phyloP scores from a whole-genome alignment of 805 yeast genomes.

The Yamadazyma akitaensis region DNA sequence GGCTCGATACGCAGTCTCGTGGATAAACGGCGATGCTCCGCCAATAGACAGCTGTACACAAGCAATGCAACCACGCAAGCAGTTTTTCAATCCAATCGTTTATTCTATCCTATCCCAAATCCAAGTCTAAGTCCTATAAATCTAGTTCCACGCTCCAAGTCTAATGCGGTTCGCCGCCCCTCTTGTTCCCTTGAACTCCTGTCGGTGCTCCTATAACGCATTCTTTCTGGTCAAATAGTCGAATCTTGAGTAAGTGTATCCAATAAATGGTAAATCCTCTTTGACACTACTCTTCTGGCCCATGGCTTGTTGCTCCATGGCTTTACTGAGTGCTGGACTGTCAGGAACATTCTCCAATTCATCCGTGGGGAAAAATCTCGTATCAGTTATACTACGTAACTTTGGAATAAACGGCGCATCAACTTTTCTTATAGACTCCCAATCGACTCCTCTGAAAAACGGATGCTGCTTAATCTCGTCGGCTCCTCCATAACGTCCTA shows the following conservation, averaged over 20 bases:
- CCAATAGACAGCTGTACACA: too few relatives aligned
- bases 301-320: slow-evolving; percentile 49
- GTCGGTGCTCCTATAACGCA: slow-evolving; percentile 44
- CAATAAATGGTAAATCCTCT: slow-evolving; percentile 95
- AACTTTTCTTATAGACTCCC: slow-evolving; percentile 83
- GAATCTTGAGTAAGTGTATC: slow-evolving; percentile 93
- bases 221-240: slow-evolving; percentile 84
- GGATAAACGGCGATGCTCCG: too few relatives aligned
- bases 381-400: slow-evolving; percentile 87
- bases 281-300: slow-evolving; percentile 52
- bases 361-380: slow-evolving; percentile 96
- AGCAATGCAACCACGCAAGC: too few relatives aligned
- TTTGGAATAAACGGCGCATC: slow-evolving; percentile 94
- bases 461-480: slow-evolving; percentile 88
- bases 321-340: slow-evolving; percentile 56
- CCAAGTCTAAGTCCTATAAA: not conserved
- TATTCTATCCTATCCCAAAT: too few relatives aligned
- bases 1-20: too few relatives aligned
- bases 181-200: too few relatives aligned
- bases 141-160: not conserved
- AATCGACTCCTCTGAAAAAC: slow-evolving; percentile 92
- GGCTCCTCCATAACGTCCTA: slow-evolving; percentile 90
- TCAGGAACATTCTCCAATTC: slow-evolving; percentile 89
- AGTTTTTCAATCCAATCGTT: too few relatives aligned
- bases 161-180: not conserved